Evolutionary conservation across 768 basidiomycete species (phyloP), one percentile per base, ranked within the genome.

Genomic region (Nidularia sp.): DNA sequence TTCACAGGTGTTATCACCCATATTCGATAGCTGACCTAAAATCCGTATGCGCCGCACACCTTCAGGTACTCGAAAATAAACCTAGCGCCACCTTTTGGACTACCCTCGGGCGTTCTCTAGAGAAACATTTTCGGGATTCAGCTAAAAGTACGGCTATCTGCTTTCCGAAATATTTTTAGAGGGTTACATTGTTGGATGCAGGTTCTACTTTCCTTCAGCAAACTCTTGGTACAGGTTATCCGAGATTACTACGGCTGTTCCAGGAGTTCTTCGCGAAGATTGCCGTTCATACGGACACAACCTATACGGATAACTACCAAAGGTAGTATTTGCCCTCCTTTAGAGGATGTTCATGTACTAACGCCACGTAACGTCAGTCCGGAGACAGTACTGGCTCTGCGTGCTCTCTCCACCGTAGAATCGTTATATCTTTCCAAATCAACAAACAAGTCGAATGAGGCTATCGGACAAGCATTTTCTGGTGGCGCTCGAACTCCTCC

Each of bases 191-290:
- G 18, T 18, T 18, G 18, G 18, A 18, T 18, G n/a, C 55, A 97
- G 93, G 78, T 13, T 98, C 96, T 0, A 80, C 83, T 0, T 98
- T 98, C 67, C 68, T 98, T 8, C 94, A 98, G 59, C 93, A 95
- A 60, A 90, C 91, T 3, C 71, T 99, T 39, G 85, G 86, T 57
- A 74, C 83, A 2, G 89, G 90, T 13, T 98, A 98, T 69, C 93
- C 95, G 2, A 81, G 83, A 47, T 74, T 99, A 2, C 66, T 99
- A 6, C 81, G 97, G 7, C 78, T 98, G 2, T 95, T 99, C 70
- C 97, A 99, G 51, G 93, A 94, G 39, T 97, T 99, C 71, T 99
- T 99, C 65, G 84, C 88, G 32, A 94, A 94, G 66, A 93, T 98
- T 49, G 85, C 93, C 2, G 88, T 96, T 8, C 91, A 98, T 63